phyloP scores from a whole-genome alignment of 2,329 filamentous ascomycete genomes.

The Ceratocystis harringtonii region DNA sequence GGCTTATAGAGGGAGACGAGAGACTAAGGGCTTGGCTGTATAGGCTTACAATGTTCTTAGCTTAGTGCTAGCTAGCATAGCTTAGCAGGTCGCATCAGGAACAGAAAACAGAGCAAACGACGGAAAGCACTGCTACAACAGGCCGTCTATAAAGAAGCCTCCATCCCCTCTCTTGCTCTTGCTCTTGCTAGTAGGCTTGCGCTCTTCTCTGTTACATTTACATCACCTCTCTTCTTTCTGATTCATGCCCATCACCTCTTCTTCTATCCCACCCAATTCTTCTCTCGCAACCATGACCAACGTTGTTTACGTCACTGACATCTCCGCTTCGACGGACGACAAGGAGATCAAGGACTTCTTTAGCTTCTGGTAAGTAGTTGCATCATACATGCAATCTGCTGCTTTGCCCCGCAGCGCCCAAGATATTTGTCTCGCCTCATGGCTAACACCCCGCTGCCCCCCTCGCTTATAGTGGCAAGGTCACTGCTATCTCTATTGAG shows the following conservation, averaged over 20 bases:
- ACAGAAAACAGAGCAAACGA: not conserved
- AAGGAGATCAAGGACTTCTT: constrained; percentile 95
- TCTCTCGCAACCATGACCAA: constrained; percentile 34
- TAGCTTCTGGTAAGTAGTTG: constrained; percentile 61
- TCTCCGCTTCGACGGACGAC: constrained; percentile 66
- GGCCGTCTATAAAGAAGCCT: not conserved
- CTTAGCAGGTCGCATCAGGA: not conserved
- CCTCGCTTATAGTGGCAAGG: constrained; percentile 57
- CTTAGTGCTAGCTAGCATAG: not conserved
- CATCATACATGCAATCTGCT: not conserved
- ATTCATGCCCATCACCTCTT: not conserved
- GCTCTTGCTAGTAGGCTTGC: not conserved
- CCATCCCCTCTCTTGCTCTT: not conserved
- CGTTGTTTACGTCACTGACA: constrained; percentile 81
- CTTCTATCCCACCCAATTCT: constrained; percentile 12
- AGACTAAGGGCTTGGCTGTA: not conserved
- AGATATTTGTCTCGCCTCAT: not conserved
- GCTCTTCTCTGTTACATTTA: not conserved
- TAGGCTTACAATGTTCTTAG: not conserved
- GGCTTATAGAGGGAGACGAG: not conserved
- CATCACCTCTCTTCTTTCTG: not conserved
- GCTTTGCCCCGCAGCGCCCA: not conserved
- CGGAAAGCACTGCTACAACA: not conserved
- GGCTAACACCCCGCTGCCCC: not conserved
- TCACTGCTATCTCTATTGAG: constrained; percentile 65